Evolutionary conservation across 2,329 filamentous ascomycete species (phyloP), one percentile per base, ranked within the genome.

Genomic region (Cucurbitaria berberidis): DNA sequence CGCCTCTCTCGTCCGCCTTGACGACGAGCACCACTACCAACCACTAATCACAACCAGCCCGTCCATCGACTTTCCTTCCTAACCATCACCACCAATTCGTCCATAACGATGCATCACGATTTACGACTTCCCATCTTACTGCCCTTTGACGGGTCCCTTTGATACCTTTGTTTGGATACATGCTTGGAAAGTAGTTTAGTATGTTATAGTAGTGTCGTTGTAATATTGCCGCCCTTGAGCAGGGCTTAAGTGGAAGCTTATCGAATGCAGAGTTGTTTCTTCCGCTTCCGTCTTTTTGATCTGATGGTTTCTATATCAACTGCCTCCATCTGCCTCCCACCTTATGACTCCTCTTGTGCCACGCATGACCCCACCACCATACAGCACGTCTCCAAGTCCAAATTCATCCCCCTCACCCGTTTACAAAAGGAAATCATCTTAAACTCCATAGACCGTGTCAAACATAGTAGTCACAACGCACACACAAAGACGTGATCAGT

Each of bases 81-180:
- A n/a, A n/a, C n/a, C n/a, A 38, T 16, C 40, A 5, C 19, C 26
- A 40, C 45, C 32, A 30, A 11, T 30, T 30, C 29, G 30, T 39
- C 44, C 40, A 30, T 53, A 21, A 53, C 41, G 46, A 53, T 41
- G 26, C 46, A 49, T 41, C 21, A 48, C 48, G 48, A 51, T 53
- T 44, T 53, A 53, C 38, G 50, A 53, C 30, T 29, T 45, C n/a
- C 11, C 26, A 19, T 30, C 11, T 19, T 42, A 48, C 38, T 18
- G 6, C 40, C 44, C 15, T 26, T 16, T 10, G 15, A 27, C 5
- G 30, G 36, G 35, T 48, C 8, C 39, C 19, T 29, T 48, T 45
- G 51, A 54, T 50, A 54, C 51, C 51, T 51, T 36, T 30, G 21
- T 46, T n/a, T 54, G 46, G 46, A 47, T 54, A 43, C 27, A 19